These are phyloP conservation scores for Lepidium aucheri DNA, from an alignment of 345 rosid species.

Conservation along the genomic window DNA sequence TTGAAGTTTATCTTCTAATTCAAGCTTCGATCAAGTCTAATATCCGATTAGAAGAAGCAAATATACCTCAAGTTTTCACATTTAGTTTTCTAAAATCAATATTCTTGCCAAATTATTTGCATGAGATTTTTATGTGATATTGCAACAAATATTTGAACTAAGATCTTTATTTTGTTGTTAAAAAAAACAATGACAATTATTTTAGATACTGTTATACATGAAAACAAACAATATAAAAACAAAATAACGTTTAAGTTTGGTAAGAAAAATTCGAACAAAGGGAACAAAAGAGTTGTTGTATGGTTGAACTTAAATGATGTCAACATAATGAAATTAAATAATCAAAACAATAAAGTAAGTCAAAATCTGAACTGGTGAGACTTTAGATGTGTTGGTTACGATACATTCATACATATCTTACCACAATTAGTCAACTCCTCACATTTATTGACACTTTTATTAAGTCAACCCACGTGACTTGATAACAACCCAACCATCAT, in stretches of 20 bases:
- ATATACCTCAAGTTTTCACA: no score
- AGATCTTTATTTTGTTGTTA: no score
- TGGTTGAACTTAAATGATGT: slow-evolving; percentile 27
- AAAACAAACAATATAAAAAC: no score
- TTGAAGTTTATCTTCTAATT: no score
- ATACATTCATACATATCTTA: slow-evolving; percentile 9
- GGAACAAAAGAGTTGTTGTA: slow-evolving; percentile 24
- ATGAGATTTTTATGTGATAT: no score
- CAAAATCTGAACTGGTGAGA: slow-evolving; percentile 17
- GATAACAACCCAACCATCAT: neutral
- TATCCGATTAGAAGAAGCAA: no score
- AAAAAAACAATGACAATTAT: no score
- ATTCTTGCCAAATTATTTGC: no score
- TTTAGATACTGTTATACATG: no score
- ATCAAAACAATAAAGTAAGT: slow-evolving; percentile 1
- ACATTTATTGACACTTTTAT: slow-evolving; percentile 16
- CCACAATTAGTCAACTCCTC: slow-evolving; percentile 15
- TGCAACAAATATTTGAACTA: no score
- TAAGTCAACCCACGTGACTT: slow-evolving; percentile 20
- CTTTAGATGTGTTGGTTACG: slow-evolving; percentile 10
- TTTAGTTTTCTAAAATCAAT: no score
- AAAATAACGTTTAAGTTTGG: neutral
- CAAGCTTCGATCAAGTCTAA: no score
- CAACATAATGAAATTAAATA: neutral
- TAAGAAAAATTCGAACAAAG: slow-evolving; percentile 6